These are phyloP conservation scores for Ambrosiella xylebori DNA, from an alignment of 2,329 filamentous ascomycete genomes.

Conservation along the genomic window DNA sequence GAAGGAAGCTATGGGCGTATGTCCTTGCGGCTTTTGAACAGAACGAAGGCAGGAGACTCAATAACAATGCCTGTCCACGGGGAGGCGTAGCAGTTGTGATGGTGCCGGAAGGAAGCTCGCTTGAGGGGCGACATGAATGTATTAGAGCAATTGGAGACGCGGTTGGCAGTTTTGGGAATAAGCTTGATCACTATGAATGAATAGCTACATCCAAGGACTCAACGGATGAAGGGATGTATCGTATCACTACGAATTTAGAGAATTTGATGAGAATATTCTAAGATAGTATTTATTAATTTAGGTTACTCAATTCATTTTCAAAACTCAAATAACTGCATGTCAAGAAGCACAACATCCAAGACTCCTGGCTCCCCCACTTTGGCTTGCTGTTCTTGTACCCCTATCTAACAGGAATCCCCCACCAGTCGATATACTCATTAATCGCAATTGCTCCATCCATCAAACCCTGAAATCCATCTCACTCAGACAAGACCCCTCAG, in stretches of 20 bases:
- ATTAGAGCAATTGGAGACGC: not conserved
- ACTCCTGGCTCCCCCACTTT: not conserved
- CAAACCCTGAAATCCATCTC: not conserved
- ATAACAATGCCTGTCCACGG: not conserved
- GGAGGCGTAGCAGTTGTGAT: not conserved
- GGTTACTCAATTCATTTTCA: not conserved
- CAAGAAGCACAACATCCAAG: too few relatives aligned
- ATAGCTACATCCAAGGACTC: not conserved
- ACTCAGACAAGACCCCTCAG: not conserved
- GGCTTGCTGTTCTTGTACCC: not conserved
- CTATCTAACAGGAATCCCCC: not conserved
- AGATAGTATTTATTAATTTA: too few relatives aligned
- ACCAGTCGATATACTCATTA: not conserved
- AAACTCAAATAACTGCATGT: too few relatives aligned
- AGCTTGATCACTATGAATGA: not conserved
- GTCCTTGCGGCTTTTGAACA: not conserved
- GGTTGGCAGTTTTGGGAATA: not conserved
- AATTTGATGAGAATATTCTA: too few relatives aligned
- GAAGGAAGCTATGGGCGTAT: not conserved
- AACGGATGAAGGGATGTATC: too few relatives aligned
- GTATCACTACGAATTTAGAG: too few relatives aligned
- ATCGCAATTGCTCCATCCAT: not conserved
- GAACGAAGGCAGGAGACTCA: not conserved
- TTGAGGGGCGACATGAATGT: not conserved
- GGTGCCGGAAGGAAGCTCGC: not conserved